Percentiles rank a stretch among this genome's conserved stretches.
phyloP scores from a whole-genome alignment of 345 rosid species.

The Eucalyptus curtisii region DNA sequence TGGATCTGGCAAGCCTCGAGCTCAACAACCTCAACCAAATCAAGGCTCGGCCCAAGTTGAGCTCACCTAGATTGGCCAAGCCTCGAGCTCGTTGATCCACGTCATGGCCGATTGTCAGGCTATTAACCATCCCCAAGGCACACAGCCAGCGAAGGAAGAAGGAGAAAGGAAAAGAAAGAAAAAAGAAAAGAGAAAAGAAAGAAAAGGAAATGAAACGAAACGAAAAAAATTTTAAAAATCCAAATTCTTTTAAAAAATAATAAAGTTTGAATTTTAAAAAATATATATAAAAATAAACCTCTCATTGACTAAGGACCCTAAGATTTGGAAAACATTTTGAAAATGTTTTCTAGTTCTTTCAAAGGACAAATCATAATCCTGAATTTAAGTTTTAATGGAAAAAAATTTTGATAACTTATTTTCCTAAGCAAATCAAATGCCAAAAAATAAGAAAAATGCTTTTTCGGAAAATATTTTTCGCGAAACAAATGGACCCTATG shows the following conservation, averaged over 20 bases:
- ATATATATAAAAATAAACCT: too few relatives aligned
- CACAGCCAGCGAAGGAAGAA: fast-evolving
- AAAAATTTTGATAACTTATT: not conserved
- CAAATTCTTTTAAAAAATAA: not conserved
- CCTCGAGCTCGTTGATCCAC: fast-evolving
- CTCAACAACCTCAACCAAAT: not conserved
- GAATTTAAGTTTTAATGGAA: not conserved
- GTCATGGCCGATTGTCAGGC: not conserved
- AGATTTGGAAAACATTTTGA: not conserved
- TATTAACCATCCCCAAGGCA: too few relatives aligned
- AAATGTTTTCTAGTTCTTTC: not conserved
- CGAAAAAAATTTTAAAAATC: too few relatives aligned
- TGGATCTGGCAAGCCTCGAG: not conserved
- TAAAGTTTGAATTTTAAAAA: too few relatives aligned
- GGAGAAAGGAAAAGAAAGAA: too few relatives aligned
- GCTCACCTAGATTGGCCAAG: not conserved
- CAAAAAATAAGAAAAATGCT: not conserved
- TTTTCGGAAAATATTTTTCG: too few relatives aligned
- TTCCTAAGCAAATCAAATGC: not conserved
- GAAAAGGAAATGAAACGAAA: too few relatives aligned
- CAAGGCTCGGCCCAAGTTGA: not conserved
- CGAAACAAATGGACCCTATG: not conserved
- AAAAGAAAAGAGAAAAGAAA: too few relatives aligned
- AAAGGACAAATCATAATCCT: not conserved
- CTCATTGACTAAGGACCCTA: not conserved